These are phyloP conservation scores for Cryptococcus maquisensis DNA, from an alignment of 1,284 basidiomycete species.

Conservation along the genomic window DNA sequence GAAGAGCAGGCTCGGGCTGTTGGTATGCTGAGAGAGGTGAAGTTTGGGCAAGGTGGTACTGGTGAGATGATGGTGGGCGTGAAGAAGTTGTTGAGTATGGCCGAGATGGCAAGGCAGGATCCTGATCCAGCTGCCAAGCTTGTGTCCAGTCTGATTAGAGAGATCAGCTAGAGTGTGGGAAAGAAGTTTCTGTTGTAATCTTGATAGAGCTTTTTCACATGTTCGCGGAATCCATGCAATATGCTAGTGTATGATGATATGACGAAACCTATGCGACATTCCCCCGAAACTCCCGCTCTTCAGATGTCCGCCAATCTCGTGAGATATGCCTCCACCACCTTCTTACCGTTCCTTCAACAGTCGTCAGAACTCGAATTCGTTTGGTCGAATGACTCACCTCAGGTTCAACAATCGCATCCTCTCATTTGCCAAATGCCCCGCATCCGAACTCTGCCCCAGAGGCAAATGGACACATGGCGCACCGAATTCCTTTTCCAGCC, in stretches of 20 bases:
- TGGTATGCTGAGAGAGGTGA: slow-evolving; percentile 67
- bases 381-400: slow-evolving; percentile 35
- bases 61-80: slow-evolving; percentile 72
- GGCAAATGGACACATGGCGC: slow-evolving; percentile 50
- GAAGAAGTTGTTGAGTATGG: slow-evolving; percentile 85
- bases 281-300: not conserved
- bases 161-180: slow-evolving; percentile 24
- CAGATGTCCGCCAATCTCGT: slow-evolving; percentile 27
- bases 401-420: slow-evolving; percentile 49
- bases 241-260: no score
- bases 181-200: not conserved
- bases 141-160: slow-evolving; percentile 60
- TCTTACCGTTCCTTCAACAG: slow-evolving; percentile 42
- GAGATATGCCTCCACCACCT: slow-evolving; percentile 45
- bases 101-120: slow-evolving; percentile 97
- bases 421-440: slow-evolving; percentile 51
- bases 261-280: no score
- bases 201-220: no score
- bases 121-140: slow-evolving; percentile 72
- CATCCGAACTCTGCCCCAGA: slow-evolving; percentile 42
- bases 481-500: slow-evolving; percentile 80
- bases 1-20: slow-evolving; percentile 62
- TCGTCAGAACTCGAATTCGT: not conserved
- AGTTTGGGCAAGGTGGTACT: slow-evolving; percentile 60
- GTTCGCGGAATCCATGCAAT: no score